phyloP scores from a whole-genome alignment of 495 filamentous ascomycete species.

The Hypoxylon subgilvum region DNA sequence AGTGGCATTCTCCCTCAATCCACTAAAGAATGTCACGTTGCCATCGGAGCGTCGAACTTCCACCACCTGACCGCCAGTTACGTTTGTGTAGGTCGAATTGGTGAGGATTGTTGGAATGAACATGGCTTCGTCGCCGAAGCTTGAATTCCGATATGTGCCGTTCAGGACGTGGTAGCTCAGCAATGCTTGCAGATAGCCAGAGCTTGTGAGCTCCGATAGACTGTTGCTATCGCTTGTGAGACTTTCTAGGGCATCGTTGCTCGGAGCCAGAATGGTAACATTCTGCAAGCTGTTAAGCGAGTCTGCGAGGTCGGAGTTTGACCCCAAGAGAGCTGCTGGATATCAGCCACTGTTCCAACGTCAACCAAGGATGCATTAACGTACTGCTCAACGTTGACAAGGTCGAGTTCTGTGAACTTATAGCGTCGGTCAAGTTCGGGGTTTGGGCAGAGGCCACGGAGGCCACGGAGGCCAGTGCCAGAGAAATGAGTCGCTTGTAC shows the following conservation, averaged over 20 bases:
- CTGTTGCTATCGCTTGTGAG: slow-evolving; percentile 45
- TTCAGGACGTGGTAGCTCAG: slow-evolving; percentile 71
- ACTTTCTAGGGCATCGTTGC: slow-evolving; percentile 61
- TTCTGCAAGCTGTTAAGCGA: slow-evolving; percentile 53
- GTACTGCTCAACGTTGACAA: slow-evolving; percentile 51
- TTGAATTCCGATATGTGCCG: slow-evolving; percentile 55
- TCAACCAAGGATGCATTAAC: background rate
- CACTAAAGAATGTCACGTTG: slow-evolving; percentile 49
- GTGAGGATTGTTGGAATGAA: slow-evolving; percentile 65
- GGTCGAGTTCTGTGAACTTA: slow-evolving; percentile 45
- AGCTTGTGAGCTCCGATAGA: slow-evolving; percentile 40
- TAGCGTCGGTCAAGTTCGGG: slow-evolving; percentile 46
- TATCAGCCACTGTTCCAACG: background rate
- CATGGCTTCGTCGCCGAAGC: slow-evolving; percentile 49
- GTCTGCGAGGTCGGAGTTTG: slow-evolving; percentile 47
- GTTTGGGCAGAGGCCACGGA: slow-evolving; percentile 35
- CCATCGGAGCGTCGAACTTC: slow-evolving; percentile 41
- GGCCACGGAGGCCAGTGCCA: slow-evolving; percentile 32
- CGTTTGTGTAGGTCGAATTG: slow-evolving; percentile 53
- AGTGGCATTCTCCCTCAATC: slow-evolving; percentile 42
- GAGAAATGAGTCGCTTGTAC: slow-evolving; percentile 40
- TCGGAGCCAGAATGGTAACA: slow-evolving; percentile 70
- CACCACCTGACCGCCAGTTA: slow-evolving; percentile 51
- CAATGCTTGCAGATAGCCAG: slow-evolving; percentile 53
- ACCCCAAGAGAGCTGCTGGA: slow-evolving; percentile 44